A percentile compares a stretch with the other conserved stretches of the same genome.
Evolutionary conservation across 306 rosid species (phyloP).

Genomic region (Amphicarpaea edgeworthii): DNA sequence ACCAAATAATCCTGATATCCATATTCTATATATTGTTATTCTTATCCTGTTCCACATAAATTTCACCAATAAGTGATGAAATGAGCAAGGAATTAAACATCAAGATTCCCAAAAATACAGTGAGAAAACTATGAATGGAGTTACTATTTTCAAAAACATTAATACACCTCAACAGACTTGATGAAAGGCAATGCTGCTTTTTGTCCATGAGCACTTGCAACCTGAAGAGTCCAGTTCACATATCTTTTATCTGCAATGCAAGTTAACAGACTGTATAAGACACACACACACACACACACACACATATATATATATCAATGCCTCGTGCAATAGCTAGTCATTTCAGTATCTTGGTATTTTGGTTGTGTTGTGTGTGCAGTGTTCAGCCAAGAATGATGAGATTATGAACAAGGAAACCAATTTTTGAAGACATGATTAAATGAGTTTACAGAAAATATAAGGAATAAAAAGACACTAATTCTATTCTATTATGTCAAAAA

Average conservation of each 20-base stretch:
- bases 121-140: slow-evolving; percentile 14
- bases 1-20: slow-evolving; percentile 11
- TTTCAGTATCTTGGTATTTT: slow-evolving; percentile 12
- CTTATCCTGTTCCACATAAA: background rate
- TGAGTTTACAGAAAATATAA: slow-evolving; percentile 19
- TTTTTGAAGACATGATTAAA: background rate
- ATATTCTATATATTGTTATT: slow-evolving; percentile 25
- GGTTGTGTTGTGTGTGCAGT: slow-evolving; percentile 12
- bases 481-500: background rate
- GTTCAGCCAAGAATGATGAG: slow-evolving; percentile 8
- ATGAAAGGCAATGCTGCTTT: slow-evolving; percentile 88
- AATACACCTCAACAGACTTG: slow-evolving; percentile 70
- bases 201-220: slow-evolving; percentile 79
- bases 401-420: slow-evolving; percentile 24
- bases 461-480: slow-evolving; percentile 21
- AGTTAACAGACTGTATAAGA: slow-evolving; percentile 48
- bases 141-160: background rate
- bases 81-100: slow-evolving; percentile 21
- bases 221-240: slow-evolving; percentile 93
- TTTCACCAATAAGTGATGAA: slow-evolving; percentile 14
- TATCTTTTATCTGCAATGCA: slow-evolving; percentile 75
- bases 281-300: no score
- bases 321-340: slow-evolving; percentile 23
- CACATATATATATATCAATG: slow-evolving; percentile 44
- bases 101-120: slow-evolving; percentile 21